Percentiles rank a stretch among this genome's conserved stretches.
Conservation (phyloP, 179 eudicot genomes). For the Silene vulgaris region DNA sequence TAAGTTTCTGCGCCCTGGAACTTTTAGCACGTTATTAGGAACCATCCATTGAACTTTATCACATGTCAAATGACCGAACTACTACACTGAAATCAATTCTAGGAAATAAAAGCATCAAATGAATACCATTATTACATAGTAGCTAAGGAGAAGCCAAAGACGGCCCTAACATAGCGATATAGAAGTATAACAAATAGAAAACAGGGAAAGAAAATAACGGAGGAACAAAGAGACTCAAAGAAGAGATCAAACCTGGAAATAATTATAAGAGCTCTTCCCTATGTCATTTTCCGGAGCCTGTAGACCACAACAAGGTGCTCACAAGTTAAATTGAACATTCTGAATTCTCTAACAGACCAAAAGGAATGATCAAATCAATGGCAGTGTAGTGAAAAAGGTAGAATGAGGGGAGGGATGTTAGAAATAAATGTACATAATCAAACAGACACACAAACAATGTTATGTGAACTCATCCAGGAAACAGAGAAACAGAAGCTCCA, state of each 20-base stretch:
- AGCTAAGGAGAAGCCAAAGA: background rate
- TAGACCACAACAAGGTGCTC: slow-evolving; percentile 14
- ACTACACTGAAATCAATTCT: background rate
- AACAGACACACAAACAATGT: background rate
- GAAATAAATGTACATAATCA: background rate
- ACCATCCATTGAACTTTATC: background rate
- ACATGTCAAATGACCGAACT: background rate
- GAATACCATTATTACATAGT: background rate
- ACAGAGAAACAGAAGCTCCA: slow-evolving; percentile 14
- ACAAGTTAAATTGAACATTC: slow-evolving; percentile 12
- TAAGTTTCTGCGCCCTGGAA: background rate
- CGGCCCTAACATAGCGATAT: too few relatives aligned
- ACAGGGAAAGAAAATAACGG: background rate
- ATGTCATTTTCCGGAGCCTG: slow-evolving; percentile 94
- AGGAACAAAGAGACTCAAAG: background rate
- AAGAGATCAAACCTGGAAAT: slow-evolving; percentile 66
- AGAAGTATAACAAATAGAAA: background rate
- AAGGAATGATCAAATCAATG: background rate
- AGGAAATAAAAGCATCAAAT: slow-evolving; percentile 1
- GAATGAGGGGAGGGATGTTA: background rate
- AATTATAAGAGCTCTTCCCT: slow-evolving; percentile 86
- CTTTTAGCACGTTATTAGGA: too few relatives aligned
- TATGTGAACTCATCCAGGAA: slow-evolving; percentile 2
- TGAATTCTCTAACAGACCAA: background rate
- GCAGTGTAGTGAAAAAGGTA: background rate